phyloP scores from a whole-genome alignment of 495 filamentous ascomycete genomes.

The Acidiella bohemica region DNA sequence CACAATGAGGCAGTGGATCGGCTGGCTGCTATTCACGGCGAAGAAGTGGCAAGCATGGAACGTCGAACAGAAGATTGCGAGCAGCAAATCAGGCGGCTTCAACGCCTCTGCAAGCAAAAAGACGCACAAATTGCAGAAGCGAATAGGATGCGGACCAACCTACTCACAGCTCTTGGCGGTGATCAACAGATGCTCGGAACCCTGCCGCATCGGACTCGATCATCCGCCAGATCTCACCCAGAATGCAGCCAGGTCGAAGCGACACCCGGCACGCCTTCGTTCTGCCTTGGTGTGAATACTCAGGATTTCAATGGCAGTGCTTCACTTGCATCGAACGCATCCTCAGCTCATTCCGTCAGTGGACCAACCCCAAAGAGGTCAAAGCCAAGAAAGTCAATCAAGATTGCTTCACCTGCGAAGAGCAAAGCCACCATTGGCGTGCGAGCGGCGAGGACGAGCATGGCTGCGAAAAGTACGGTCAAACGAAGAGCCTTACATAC shows the following conservation, averaged over 20 bases:
- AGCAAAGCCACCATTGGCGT: too few relatives aligned
- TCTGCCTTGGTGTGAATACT: not conserved
- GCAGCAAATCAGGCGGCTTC: not conserved
- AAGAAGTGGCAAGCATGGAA: conserved; percentile 3
- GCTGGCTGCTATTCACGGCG: conserved; percentile 2
- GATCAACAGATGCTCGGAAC: not conserved
- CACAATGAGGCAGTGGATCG: conserved; percentile 8
- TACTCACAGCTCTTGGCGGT: conserved; percentile 2
- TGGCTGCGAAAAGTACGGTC: not conserved
- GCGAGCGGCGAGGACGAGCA: conserved; percentile 3
- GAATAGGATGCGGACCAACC: not conserved
- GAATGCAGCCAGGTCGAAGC: not conserved
- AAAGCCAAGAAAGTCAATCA: conserved; percentile 18
- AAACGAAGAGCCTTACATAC: conserved; percentile 6
- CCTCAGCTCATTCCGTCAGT: conserved; percentile 16
- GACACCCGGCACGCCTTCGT: conserved; percentile 1
- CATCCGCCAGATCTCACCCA: not conserved
- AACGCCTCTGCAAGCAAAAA: not conserved
- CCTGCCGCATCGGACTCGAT: not conserved
- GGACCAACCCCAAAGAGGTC: conserved; percentile 26
- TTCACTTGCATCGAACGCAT: conserved; percentile 22
- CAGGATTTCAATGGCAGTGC: conserved; percentile 3
- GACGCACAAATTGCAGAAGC: conserved; percentile 17
- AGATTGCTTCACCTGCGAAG: conserved; percentile 1
- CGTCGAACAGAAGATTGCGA: not conserved